These are phyloP conservation scores for Inonotus obliquus DNA, from an alignment of 1,284 basidiomycete genomes.

Conservation along the genomic window DNA sequence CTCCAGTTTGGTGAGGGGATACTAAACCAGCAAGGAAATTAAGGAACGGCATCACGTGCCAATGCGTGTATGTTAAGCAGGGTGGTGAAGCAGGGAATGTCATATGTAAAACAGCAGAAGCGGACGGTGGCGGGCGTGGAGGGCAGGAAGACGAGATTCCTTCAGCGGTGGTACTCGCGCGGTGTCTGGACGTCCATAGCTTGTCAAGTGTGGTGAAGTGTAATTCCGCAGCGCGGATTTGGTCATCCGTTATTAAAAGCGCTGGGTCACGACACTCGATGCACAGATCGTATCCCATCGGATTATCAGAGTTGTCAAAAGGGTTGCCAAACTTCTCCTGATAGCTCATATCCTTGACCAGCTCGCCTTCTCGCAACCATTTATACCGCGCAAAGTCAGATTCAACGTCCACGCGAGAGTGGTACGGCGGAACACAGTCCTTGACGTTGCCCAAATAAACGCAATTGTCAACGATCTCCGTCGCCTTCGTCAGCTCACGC, in stretches of 20 bases:
- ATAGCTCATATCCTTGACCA: neutral
- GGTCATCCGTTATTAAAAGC: slow-evolving; percentile 55
- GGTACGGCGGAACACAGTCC: slow-evolving; percentile 57
- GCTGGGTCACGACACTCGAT: slow-evolving; percentile 82
- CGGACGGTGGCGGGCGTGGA: slow-evolving; percentile 62
- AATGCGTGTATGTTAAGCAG: slow-evolving; percentile 19
- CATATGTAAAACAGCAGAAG: slow-evolving; percentile 62
- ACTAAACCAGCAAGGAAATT: slow-evolving; percentile 23
- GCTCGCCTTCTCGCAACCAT: neutral
- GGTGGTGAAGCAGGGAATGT: slow-evolving; percentile 23
- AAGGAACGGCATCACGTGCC: slow-evolving; percentile 18
- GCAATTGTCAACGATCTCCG: slow-evolving; percentile 16
- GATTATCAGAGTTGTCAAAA: slow-evolving; percentile 53
- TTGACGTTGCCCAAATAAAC: slow-evolving; percentile 74
- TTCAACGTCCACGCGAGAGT: slow-evolving; percentile 19
- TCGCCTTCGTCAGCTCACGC: slow-evolving; percentile 77
- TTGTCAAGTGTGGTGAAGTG: slow-evolving; percentile 60
- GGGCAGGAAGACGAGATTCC: slow-evolving; percentile 20
- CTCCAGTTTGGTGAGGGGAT: slow-evolving; percentile 18
- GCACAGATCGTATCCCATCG: slow-evolving; percentile 72
- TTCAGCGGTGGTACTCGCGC: neutral
- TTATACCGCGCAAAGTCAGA: slow-evolving; percentile 9
- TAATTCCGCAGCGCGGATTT: slow-evolving; percentile 67
- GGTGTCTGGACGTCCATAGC: slow-evolving; percentile 44
- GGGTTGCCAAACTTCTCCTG: slow-evolving; percentile 30